Percentiles rank a stretch among this genome's conserved stretches.
These are phyloP conservation scores for Colletotrichum trifolii DNA, from an alignment of 2,329 filamentous ascomycete genomes.

Conservation along the genomic window DNA sequence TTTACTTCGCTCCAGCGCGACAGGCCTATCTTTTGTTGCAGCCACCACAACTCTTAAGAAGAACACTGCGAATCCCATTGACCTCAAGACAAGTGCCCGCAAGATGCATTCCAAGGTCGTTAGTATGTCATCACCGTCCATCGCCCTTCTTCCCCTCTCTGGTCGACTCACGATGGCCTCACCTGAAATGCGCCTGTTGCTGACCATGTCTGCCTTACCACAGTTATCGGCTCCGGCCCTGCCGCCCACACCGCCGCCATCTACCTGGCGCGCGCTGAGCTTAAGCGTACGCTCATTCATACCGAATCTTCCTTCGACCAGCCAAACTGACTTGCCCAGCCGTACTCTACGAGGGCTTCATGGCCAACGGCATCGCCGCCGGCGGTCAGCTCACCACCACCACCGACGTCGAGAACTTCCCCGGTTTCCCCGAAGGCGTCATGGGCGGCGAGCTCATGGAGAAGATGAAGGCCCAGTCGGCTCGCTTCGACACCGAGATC, in stretches of 20 bases:
- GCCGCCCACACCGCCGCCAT: constrained; percentile 97
- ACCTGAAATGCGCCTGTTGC: constrained; percentile 10
- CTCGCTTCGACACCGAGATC: constrained; percentile 92
- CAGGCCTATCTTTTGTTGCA: constrained; percentile 78
- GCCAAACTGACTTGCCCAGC: constrained; percentile 54
- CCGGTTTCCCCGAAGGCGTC: constrained; percentile 91
- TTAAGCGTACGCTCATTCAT: constrained; percentile 72
- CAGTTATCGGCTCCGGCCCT: constrained; percentile 91
- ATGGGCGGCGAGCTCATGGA: constrained; percentile 94
- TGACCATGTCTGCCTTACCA: constrained; percentile 4
- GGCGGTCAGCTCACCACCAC: constrained; percentile 98
- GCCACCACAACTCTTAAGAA: constrained; percentile 72
- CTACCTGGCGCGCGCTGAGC: constrained; percentile 92
- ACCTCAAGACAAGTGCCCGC: constrained; percentile 55
- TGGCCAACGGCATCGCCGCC: constrained; percentile 95
- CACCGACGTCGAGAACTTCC: constrained; percentile 98
- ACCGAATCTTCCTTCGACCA: not conserved
- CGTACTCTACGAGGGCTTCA: constrained; percentile 96
- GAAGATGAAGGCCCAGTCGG: constrained; percentile 90
- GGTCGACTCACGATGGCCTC: constrained; percentile 22
- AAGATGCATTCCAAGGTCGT: constrained; percentile 95
- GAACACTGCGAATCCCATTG: constrained; percentile 51
- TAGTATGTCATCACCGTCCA: constrained; percentile 66
- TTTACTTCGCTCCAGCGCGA: constrained; percentile 75
- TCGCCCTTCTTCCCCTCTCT: constrained; percentile 19